phyloP scores from a whole-genome alignment of 768 basidiomycete genomes.

The Boletus rubroflammeus region DNA sequence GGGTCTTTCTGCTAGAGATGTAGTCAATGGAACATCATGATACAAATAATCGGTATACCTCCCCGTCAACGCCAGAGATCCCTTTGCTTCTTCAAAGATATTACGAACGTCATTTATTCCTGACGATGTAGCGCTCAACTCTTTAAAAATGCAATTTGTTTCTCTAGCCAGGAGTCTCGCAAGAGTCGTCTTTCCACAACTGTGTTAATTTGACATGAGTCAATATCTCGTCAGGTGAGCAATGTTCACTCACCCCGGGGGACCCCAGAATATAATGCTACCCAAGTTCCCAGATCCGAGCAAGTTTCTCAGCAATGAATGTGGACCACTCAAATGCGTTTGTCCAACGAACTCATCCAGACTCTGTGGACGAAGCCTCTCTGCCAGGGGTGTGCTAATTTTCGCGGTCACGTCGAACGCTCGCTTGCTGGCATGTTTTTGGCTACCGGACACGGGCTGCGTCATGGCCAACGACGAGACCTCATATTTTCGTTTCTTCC shows the following conservation, averaged over 20 bases:
- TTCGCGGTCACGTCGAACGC: conserved; percentile 21
- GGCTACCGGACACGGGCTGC: conserved; percentile 4
- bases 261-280: conserved; percentile 71
- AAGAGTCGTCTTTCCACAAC: conserved; percentile 74
- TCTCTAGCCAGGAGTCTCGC: conserved; percentile 65
- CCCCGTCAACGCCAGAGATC: conserved; percentile 58
- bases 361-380: conserved; percentile 61
- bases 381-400: conserved; percentile 58
- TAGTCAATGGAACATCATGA: neutral
- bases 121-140: conserved; percentile 70
- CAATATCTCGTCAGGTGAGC: neutral
- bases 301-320: conserved; percentile 53
- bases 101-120: conserved; percentile 67
- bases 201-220: conserved; percentile 18
- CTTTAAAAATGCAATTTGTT: conserved; percentile 62
- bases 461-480: conserved; percentile 2
- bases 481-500: conserved; percentile 30
- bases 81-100: conserved; percentile 76
- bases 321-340: conserved; percentile 51
- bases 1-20: conserved; percentile 49
- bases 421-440: conserved; percentile 24
- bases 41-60: conserved; percentile 37
- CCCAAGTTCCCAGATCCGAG: conserved; percentile 51
- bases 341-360: conserved; percentile 75
- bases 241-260: conserved; percentile 51